These are phyloP conservation scores for Naganishia albida DNA, from an alignment of 1,284 basidiomycete genomes.

Conservation along the genomic window DNA sequence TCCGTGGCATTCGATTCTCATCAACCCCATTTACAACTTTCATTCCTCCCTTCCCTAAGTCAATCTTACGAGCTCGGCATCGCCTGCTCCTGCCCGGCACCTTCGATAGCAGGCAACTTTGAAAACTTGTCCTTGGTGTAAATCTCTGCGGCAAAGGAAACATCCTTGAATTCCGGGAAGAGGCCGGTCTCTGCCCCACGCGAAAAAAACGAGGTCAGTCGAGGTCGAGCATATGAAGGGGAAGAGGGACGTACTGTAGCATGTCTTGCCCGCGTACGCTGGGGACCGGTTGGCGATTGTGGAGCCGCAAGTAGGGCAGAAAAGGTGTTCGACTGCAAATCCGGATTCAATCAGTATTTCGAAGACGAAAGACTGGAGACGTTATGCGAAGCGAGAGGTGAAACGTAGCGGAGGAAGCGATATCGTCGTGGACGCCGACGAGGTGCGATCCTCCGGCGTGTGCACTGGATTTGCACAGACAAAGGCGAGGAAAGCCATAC, in stretches of 20 bases:
- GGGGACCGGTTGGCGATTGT: slow-evolving; percentile 37
- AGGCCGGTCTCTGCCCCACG: slow-evolving; percentile 37
- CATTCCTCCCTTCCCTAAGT: not conserved
- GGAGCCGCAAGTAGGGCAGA: slow-evolving; percentile 40
- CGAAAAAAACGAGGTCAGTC: not conserved
- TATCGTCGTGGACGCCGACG: not conserved
- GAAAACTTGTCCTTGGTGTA: slow-evolving; percentile 41
- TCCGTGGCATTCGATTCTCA: too few species aligned
- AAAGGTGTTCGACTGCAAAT: slow-evolving; percentile 36
- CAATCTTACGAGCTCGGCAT: slow-evolving; percentile 32
- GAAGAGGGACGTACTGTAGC: slow-evolving; percentile 35
- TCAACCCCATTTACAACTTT: not conserved
- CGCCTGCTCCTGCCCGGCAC: slow-evolving; percentile 37
- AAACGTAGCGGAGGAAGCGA: not conserved
- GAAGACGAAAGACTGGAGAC: not conserved
- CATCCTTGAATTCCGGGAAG: slow-evolving; percentile 36
- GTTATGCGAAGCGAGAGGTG: not conserved
- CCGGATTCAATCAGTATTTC: not conserved
- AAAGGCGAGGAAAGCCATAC: too few species aligned
- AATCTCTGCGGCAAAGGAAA: slow-evolving; percentile 40
- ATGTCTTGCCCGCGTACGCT: slow-evolving; percentile 39
- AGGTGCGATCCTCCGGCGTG: too few species aligned
- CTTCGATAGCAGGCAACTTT: slow-evolving; percentile 32
- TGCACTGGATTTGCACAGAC: too few species aligned
- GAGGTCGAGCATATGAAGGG: not conserved